These are phyloP conservation scores for Bjerkandera adusta DNA, from an alignment of 1,284 basidiomycete species.

Conservation along the genomic window DNA sequence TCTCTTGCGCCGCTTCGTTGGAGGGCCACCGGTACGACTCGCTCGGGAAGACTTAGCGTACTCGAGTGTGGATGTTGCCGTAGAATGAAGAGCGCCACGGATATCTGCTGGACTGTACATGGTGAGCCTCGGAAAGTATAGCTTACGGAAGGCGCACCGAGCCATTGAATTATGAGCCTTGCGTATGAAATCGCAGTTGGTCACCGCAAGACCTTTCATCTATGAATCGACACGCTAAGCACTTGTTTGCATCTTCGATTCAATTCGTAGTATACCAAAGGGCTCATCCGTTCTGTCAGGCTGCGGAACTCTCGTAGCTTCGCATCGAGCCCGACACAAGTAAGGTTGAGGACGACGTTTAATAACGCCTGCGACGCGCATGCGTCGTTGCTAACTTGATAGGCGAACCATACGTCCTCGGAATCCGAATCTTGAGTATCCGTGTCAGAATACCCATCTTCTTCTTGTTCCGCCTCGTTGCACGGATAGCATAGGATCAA, in stretches of 20 bases:
- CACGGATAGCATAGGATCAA: conserved; percentile 62
- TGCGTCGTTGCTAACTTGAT: conserved; percentile 63
- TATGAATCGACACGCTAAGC: conserved; percentile 22
- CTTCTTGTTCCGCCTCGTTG: conserved; percentile 45
- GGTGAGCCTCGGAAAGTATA: conserved; percentile 4
- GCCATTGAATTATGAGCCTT: conserved; percentile 57
- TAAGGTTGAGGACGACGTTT: conserved; percentile 57
- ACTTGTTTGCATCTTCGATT: conserved; percentile 1
- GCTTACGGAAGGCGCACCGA: conserved; percentile 35
- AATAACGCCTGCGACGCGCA: conserved; percentile 61
- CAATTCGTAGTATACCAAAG: conserved; percentile 41
- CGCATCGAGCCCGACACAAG: conserved; percentile 44
- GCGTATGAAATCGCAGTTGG: conserved; percentile 49
- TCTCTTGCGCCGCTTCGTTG: conserved; percentile 39
- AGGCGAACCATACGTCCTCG: conserved; percentile 60
- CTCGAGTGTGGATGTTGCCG: conserved; percentile 44
- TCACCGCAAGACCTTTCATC: conserved; percentile 63
- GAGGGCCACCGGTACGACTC: conserved; percentile 24
- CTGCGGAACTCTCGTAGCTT: conserved; percentile 42
- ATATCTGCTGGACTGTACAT: conserved; percentile 51
- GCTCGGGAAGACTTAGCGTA: conserved; percentile 29
- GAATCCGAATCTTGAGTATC: conserved; percentile 53
- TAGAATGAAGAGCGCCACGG: conserved; percentile 45
- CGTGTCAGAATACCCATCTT: conserved; percentile 37
- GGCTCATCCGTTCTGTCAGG: conserved; percentile 54